These are phyloP conservation scores for Venturia oleaginea DNA, from an alignment of 2,329 filamentous ascomycete genomes.

Conservation along the genomic window DNA sequence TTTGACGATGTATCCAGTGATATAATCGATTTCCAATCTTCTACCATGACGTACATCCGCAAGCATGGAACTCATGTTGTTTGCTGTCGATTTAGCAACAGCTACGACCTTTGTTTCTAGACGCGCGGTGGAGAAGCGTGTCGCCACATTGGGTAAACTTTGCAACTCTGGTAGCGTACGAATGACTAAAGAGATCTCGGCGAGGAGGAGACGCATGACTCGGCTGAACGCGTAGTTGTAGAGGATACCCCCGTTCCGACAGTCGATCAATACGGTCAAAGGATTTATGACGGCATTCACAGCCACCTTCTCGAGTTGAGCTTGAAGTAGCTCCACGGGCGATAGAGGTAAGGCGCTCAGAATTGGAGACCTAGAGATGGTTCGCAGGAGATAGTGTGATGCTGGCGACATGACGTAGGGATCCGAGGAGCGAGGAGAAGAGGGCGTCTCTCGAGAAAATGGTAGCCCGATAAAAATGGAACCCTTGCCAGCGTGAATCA, in stretches of 20 bases:
- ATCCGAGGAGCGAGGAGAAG: slow-evolving; percentile 16
- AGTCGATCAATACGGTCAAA: slow-evolving; percentile 69
- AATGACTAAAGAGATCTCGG: slow-evolving; percentile 67
- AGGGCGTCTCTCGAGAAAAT: slow-evolving; percentile 28
- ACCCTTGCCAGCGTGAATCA: slow-evolving; percentile 50
- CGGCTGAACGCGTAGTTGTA: slow-evolving; percentile 56
- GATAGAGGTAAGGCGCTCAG: slow-evolving; percentile 53
- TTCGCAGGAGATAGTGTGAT: slow-evolving; percentile 18
- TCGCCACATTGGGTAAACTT: slow-evolving; percentile 48
- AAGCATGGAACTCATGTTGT: slow-evolving; percentile 59
- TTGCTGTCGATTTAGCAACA: slow-evolving; percentile 44
- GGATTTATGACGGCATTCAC: slow-evolving; percentile 72
- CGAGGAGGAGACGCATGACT: slow-evolving; percentile 61
- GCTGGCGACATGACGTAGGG: slow-evolving; percentile 20
- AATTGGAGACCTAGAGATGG: slow-evolving; percentile 50
- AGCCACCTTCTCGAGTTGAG: slow-evolving; percentile 71
- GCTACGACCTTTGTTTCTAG: slow-evolving; percentile 51
- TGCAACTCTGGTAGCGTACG: slow-evolving; percentile 64
- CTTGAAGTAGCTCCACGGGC: slow-evolving; percentile 54
- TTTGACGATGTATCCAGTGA: slow-evolving; percentile 79
- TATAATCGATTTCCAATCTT: slow-evolving; percentile 68
- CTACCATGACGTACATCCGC: slow-evolving; percentile 52
- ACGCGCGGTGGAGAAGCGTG: slow-evolving; percentile 51
- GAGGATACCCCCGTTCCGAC: slow-evolving; percentile 61
- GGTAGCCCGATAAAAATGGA: slow-evolving; percentile 48